Conservation (phyloP, 805 yeast species). For the Barnettozyma pratensis region DNA sequence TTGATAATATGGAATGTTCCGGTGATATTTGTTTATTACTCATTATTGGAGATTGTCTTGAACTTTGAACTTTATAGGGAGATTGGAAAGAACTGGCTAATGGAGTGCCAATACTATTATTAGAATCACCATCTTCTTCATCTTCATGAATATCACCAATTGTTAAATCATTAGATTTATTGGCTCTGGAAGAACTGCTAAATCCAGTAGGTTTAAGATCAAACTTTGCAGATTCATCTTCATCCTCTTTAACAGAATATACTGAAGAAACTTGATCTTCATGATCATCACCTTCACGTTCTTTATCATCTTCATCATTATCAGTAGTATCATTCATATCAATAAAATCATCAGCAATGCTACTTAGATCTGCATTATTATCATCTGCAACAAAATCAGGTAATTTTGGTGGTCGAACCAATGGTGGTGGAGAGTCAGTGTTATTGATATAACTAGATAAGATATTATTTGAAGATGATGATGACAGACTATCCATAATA, state of each 20-base stretch:
- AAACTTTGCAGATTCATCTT: slow-evolving; percentile 6
- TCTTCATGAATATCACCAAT: too few relatives aligned
- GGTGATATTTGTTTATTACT: slow-evolving; percentile 1
- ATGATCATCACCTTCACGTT: not conserved
- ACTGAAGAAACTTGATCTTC: not conserved
- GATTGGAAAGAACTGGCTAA: slow-evolving; percentile 3
- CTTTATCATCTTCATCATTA: not conserved
- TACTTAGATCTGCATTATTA: slow-evolving; percentile 10
- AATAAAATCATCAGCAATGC: slow-evolving; percentile 18
- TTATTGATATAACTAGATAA: slow-evolving; percentile 18
- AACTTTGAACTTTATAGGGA: slow-evolving; percentile 5
- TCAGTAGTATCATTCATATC: slow-evolving; percentile 18
- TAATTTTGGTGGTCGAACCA: slow-evolving; percentile 12
- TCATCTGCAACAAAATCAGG: slow-evolving; percentile 11
- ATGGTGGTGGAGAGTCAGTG: slow-evolving; percentile 22
- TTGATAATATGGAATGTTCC: slow-evolving; percentile 6
- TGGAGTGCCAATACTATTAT: not conserved
- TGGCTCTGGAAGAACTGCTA: slow-evolving; percentile 3
- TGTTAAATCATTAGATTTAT: too few relatives aligned
- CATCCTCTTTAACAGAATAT: not conserved
- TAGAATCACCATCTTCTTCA: too few relatives aligned
- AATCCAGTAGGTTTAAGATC: slow-evolving; percentile 15
- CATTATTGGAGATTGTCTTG: not conserved
- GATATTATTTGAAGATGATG: slow-evolving; percentile 21
- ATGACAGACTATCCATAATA: slow-evolving; percentile 20